These are phyloP conservation scores for Candida sanyaensis DNA, from an alignment of 1,139 yeast genomes.

Conservation along the genomic window DNA sequence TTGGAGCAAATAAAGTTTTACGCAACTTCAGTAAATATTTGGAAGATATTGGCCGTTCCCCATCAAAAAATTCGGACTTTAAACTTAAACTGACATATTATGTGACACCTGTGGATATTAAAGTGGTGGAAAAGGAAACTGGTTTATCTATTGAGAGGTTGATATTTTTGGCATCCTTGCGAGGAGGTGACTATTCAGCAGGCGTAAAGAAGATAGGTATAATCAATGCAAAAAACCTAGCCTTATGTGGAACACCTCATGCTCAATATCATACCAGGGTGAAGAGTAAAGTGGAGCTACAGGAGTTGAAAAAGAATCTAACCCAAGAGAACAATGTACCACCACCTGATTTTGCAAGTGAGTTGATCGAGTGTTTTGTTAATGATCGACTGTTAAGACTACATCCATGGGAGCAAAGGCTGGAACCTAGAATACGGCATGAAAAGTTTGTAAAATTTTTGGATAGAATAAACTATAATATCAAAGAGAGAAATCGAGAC, in stretches of 20 bases:
- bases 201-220: constrained; percentile 57
- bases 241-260: constrained; percentile 27
- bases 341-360: constrained; percentile 25
- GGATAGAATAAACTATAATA: constrained; percentile 15
- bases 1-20: constrained; percentile 67
- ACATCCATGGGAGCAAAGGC: constrained; percentile 9
- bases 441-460: constrained; percentile 14
- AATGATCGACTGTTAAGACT: constrained; percentile 5
- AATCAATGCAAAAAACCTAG: constrained; percentile 34
- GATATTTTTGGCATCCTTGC: constrained; percentile 50
- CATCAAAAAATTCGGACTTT: constrained; percentile 15
- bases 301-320: constrained; percentile 4
- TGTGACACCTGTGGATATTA: constrained; percentile 47
- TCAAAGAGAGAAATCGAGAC: constrained; percentile 19
- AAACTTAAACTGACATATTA: constrained; percentile 27
- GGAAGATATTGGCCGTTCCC: constrained; percentile 43
- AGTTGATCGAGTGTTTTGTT: constrained; percentile 22
- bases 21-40: constrained; percentile 51
- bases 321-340: constrained; percentile 5
- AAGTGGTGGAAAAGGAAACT: constrained; percentile 24
- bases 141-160: constrained; percentile 45
- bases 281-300: constrained; percentile 7
- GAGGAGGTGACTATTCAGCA: constrained; percentile 64
- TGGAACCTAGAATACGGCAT: constrained; percentile 11
- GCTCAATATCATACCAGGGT: constrained; percentile 8